A percentile compares a stretch with the other conserved stretches of the same genome.
phyloP scores from a whole-genome alignment of 2,329 filamentous ascomycete genomes.

The Botrytis elliptica region DNA sequence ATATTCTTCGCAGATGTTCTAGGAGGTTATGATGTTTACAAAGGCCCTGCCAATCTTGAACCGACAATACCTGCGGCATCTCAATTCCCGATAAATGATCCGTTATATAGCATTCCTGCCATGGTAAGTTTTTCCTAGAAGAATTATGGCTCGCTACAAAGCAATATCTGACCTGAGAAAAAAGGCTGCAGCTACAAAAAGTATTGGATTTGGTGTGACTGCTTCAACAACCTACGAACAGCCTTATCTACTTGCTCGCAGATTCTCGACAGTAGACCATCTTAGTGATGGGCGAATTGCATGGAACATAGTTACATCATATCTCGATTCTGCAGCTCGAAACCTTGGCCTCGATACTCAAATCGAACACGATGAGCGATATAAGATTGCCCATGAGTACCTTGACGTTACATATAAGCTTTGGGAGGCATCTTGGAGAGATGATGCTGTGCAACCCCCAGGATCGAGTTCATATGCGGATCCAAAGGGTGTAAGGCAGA shows the following conservation, averaged over 20 bases:
- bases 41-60: slow-evolving; percentile 57
- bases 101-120: slow-evolving; percentile 59
- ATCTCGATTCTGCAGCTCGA: slow-evolving; percentile 63
- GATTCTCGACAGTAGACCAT: slow-evolving; percentile 35
- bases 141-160: background rate
- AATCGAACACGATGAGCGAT: slow-evolving; percentile 65
- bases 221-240: slow-evolving; percentile 65
- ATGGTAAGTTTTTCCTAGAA: slow-evolving; percentile 51
- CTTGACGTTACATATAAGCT: slow-evolving; percentile 41
- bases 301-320: slow-evolving; percentile 62
- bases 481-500: slow-evolving; percentile 57
- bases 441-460: slow-evolving; percentile 57
- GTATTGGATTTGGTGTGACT: slow-evolving; percentile 67
- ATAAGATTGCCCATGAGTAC: slow-evolving; percentile 63
- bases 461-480: slow-evolving; percentile 59
- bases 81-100: slow-evolving; percentile 72
- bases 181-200: slow-evolving; percentile 53
- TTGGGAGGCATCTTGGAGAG: slow-evolving; percentile 34
- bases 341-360: slow-evolving; percentile 60
- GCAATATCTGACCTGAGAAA: background rate
- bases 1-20: slow-evolving; percentile 68
- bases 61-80: slow-evolving; percentile 61
- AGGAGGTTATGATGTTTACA: slow-evolving; percentile 69
- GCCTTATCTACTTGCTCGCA: slow-evolving; percentile 32
- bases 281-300: slow-evolving; percentile 57